Base-by-base conservation (phyloP, 768 basidiomycete genomes). In the Cubamyces sp. region DNA sequence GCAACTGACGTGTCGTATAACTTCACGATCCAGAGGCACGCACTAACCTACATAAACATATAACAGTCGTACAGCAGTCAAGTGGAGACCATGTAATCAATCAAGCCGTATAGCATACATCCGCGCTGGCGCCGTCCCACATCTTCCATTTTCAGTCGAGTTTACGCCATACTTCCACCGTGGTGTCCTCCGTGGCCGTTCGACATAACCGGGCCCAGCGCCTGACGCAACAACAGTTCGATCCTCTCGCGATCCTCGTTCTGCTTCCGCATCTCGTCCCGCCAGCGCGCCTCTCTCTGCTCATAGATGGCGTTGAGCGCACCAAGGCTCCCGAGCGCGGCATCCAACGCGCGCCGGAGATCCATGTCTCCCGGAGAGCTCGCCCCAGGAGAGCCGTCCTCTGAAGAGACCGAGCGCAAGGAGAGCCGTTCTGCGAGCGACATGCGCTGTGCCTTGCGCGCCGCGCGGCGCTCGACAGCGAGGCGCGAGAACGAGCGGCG, bases 161-260 rank as follows among this genome's bases (percentile, higher is more conserved):
- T 30, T 53, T 23, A 53, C 3, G 51, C 37, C 7, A 9, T 37
- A 40, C n/a, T 21, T 5, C n/a, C 39, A 40, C 48, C 26, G 16
- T 49, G 48, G 25, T 53, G 50, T 7, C 18, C 37, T 8, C 9
- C 57, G 26, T 50, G 49, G 40, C 57, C 57, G 40, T 64, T 68
- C 40, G 53, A 43, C 26, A 60, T 21, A 8, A 54, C 46, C 14
- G 66, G 67, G 16, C 74, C 82, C 21, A 91, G 74, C 3, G 87
- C 84, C 73, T 92, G 89, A 66, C 77, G 77, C 51, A 93, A 74
- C 43, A 92, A 73, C 55, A 90, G 65, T 65, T 88, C 86, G 3
- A 92, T 84, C 18, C 79, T 74, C 68, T 89, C 87, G 15, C 88
- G 78, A 58, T 93, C 91, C 28, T 87, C 85, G 50, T 79, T 77